Percentiles rank a stretch among this genome's conserved stretches.
Conservation (phyloP, 2,329 filamentous ascomycete genomes). For the Microascus cirrosus region DNA sequence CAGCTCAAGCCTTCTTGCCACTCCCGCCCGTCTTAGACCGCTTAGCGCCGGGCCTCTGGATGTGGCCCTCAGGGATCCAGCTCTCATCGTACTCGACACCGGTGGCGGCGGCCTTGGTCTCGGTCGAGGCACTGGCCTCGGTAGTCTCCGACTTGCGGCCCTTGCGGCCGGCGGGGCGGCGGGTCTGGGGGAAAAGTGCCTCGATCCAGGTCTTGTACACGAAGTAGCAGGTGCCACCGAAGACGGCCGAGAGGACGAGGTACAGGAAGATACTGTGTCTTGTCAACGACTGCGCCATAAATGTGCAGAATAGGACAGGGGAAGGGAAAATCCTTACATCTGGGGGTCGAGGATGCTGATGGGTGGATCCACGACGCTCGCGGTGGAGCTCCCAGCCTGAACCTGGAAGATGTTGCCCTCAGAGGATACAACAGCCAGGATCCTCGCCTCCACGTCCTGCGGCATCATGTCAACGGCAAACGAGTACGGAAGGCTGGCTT, state of each 20-base stretch:
- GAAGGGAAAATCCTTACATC: constrained; percentile 52
- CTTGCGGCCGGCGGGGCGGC: constrained; percentile 51
- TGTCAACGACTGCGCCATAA: constrained; percentile 21
- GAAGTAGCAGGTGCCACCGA: constrained; percentile 78
- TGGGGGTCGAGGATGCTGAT: constrained; percentile 90
- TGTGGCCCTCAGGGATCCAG: constrained; percentile 86
- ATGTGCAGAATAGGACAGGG: neutral
- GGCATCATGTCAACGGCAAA: constrained; percentile 90
- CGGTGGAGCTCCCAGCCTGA: constrained; percentile 68
- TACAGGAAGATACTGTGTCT: constrained; percentile 83
- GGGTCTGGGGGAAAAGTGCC: constrained; percentile 85
- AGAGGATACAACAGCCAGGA: constrained; percentile 60
- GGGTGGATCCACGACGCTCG: constrained; percentile 80
- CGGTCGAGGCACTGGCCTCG: constrained; percentile 44
- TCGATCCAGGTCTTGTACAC: constrained; percentile 98
- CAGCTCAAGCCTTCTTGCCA: constrained; percentile 21
- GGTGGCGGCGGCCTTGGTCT: constrained; percentile 59
- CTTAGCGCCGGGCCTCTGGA: constrained; percentile 70
- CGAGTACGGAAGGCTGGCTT: constrained; percentile 66
- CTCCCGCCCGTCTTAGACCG: constrained; percentile 50
- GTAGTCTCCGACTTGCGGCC: constrained; percentile 57
- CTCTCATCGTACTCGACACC: constrained; percentile 76
- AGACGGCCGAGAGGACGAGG: constrained; percentile 70
- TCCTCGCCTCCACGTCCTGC: constrained; percentile 70
- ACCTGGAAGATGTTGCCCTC: constrained; percentile 65